Evolutionary conservation across 768 basidiomycete species (phyloP), one percentile per base, ranked within the genome.

Genomic region (Kwoniella pini): DNA sequence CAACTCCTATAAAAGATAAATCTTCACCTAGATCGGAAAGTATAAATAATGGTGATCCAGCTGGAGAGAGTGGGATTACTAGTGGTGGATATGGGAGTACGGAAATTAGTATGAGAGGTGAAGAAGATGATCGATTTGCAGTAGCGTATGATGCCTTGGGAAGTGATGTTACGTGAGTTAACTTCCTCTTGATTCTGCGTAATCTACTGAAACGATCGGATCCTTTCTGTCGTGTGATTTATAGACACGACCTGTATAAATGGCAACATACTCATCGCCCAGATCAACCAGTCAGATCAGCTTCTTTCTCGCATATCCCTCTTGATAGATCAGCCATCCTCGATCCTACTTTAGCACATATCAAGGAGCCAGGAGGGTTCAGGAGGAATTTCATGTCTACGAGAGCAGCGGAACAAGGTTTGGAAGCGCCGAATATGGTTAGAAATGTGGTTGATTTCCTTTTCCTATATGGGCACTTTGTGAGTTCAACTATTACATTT

Each of bases 401-500:
- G 57, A 85, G 84, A 49, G 87, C 90, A 2, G 84, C 83, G 48
- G 87, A 88, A 62, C 84, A 87, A 60, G 86, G 85, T 9, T 72
- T 78, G 21, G 84, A 84, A 40, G 87, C 88, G 62, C 80, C 80
- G 0, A 69, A 72, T 48, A 81, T 91, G 61, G 77, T 84, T 28
- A 87, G 87, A 70, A 94, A 90, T 72, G 94, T 95, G 63, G 89
- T 97, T 62, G 93, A 97, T 71, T 99, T 99, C 78, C 80, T 99
- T 44, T 89, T 88, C 71, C 82, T 98, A 24, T 99, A 91, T 72
- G 96, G 96, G 3, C 95, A 98, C 77, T 97, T 96, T 74, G 95
- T 94, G 73, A 81, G 93, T 19, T 13, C 58, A 6, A 22, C 24
- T 4, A 17, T 0, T 40, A 2, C 22, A 44, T 30, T 26, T 24